Evolutionary conservation across 352 stramenopile genomes (phyloP).

Genomic region (Halophytophthora batemanensis): DNA sequence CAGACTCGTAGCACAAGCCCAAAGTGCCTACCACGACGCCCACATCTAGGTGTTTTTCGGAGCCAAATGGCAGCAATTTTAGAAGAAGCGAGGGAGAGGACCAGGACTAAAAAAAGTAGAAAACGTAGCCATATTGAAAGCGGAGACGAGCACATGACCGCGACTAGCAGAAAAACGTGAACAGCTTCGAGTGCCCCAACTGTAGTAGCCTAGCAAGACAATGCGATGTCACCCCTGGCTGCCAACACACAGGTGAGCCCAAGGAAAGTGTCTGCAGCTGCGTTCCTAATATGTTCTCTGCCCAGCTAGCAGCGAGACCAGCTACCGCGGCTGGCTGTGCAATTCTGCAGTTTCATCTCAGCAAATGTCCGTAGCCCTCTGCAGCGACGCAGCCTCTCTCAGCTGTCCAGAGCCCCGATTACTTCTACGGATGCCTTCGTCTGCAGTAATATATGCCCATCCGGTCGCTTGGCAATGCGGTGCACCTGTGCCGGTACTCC

Average conservation of each 20-base stretch:
- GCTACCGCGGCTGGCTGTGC: not conserved
- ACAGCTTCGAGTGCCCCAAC: constrained; percentile 1
- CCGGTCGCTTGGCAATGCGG: too few species aligned
- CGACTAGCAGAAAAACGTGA: constrained; percentile 15
- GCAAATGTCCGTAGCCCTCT: too few species aligned
- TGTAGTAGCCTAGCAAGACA: not conserved
- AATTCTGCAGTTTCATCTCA: too few species aligned
- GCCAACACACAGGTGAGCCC: not conserved
- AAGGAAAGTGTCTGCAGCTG: constrained; percentile 10
- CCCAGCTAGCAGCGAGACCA: too few species aligned
- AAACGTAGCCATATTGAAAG: constrained; percentile 11
- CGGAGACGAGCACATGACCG: not conserved
- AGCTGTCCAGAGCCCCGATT: too few species aligned
- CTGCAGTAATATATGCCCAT: too few species aligned
- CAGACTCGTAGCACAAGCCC: not conserved
- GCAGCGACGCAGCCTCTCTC: too few species aligned
- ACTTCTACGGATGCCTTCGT: too few species aligned
- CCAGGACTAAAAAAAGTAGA: constrained; percentile 9
- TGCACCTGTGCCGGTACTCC: too few species aligned
- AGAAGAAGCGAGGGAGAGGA: not conserved
- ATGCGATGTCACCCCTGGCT: not conserved
- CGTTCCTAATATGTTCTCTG: constrained; percentile 15
- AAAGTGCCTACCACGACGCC: not conserved
- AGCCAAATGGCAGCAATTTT: too few species aligned
- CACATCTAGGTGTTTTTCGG: not conserved